Evolutionary conservation across 352 stramenopile species (phyloP).

Genomic region (Blastocystis hominis): DNA sequence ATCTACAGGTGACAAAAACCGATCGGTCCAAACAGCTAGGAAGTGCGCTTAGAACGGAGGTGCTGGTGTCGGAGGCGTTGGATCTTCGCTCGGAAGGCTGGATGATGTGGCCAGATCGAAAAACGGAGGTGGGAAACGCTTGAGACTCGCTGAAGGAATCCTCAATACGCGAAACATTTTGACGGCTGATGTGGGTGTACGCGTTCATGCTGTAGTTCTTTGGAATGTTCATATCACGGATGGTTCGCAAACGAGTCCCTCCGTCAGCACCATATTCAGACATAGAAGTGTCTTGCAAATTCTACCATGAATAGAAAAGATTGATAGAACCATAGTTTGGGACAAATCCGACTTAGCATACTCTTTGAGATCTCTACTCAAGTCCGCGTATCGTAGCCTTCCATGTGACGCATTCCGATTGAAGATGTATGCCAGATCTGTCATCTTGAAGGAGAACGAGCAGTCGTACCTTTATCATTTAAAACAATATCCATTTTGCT

Average conservation of each 20-base stretch:
- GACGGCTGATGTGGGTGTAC: constrained; percentile 19
- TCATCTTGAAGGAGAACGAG: no score
- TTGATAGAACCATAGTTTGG: not conserved
- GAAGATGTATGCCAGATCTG: constrained; percentile 37
- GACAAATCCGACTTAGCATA: not conserved
- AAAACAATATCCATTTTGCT: not conserved
- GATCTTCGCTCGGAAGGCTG: not conserved
- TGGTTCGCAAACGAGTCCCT: not conserved
- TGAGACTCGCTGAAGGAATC: not conserved
- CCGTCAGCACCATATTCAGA: not conserved
- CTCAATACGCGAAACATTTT: constrained; percentile 30
- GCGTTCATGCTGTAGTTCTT: constrained; percentile 36
- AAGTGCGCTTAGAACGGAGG: not conserved
- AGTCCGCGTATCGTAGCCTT: not conserved
- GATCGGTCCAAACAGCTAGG: not conserved
- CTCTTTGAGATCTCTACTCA: not conserved
- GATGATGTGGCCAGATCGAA: not conserved
- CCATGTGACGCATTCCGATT: not conserved
- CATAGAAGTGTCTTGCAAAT: not conserved
- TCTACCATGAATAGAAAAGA: not conserved
- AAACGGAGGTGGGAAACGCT: constrained; percentile 2
- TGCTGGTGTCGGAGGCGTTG: not conserved
- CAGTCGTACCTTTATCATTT: not conserved
- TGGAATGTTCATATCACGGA: not conserved
- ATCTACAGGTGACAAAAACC: constrained; percentile 1